These are phyloP conservation scores for Basipetospora sp. DNA, from an alignment of 2,329 filamentous ascomycete species.

Conservation along the genomic window DNA sequence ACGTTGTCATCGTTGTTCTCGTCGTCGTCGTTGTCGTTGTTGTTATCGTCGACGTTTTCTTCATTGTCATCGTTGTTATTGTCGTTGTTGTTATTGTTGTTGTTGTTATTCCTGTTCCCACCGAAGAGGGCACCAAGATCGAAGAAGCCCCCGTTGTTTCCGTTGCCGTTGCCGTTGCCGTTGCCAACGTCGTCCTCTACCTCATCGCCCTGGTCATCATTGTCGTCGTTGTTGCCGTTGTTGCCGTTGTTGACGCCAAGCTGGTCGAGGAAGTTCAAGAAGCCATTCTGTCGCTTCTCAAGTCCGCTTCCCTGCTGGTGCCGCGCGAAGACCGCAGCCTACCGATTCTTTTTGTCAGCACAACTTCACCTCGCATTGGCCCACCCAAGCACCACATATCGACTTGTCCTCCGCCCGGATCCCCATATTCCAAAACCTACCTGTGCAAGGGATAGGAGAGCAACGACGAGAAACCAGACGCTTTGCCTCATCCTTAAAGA, in stretches of 20 bases:
- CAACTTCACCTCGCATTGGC: too few species aligned
- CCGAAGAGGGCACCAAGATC: neutral
- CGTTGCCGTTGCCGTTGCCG: neutral
- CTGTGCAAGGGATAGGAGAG: constrained; percentile 10
- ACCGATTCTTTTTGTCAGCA: too few species aligned
- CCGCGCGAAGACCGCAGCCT: constrained; percentile 8
- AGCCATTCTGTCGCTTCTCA: constrained; percentile 3
- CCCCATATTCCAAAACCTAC: constrained; percentile 6
- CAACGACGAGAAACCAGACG: constrained; percentile 10
- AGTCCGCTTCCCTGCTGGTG: constrained; percentile 1
- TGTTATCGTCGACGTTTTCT: constrained; percentile 1
- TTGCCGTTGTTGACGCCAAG: constrained; percentile 7
- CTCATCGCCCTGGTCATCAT: neutral
- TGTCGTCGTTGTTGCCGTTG: constrained; percentile 3
- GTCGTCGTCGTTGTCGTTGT: neutral
- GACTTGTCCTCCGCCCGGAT: neutral
- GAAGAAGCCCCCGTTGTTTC: neutral
- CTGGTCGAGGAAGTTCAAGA: constrained; percentile 5
- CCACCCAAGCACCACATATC: constrained; percentile 3
- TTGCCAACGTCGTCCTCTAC: neutral
- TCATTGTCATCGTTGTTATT: neutral
- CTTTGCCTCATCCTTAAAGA: constrained; percentile 10
- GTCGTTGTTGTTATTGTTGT: constrained; percentile 2
- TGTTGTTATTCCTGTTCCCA: constrained; percentile 1
- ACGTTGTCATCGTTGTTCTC: constrained; percentile 1